Conservation (phyloP, 345 rosid genomes). For the Ceriops decandra region DNA sequence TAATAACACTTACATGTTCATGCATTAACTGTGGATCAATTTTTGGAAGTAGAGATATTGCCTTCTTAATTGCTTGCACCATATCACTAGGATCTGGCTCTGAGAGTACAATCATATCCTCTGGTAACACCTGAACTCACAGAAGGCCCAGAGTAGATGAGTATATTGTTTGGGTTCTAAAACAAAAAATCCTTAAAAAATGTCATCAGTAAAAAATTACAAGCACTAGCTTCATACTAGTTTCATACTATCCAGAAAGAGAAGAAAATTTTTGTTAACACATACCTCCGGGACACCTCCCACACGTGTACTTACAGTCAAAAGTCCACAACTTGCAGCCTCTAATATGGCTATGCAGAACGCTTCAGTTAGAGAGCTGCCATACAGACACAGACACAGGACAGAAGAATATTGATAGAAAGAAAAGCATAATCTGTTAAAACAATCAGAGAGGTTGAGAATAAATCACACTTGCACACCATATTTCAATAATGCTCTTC, state of each 20-base stretch:
- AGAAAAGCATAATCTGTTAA: not conserved
- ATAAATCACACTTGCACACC: too few species aligned
- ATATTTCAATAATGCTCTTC: too few species aligned
- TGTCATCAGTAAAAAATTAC: not conserved
- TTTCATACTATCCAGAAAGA: not conserved
- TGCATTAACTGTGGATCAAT: slow-evolving; percentile 89
- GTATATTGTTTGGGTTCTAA: not conserved
- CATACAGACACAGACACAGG: not conserved
- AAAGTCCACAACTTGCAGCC: slow-evolving; percentile 95
- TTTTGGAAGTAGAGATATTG: slow-evolving; percentile 75
- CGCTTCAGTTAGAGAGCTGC: slow-evolving; percentile 96
- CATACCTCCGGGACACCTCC: slow-evolving; percentile 98
- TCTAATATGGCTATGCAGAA: slow-evolving; percentile 98
- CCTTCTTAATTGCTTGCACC: slow-evolving; percentile 74
- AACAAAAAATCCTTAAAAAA: slow-evolving; percentile 2
- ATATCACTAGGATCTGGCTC: slow-evolving; percentile 92
- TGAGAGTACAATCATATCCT: slow-evolving; percentile 96
- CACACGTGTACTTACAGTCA: slow-evolving; percentile 92
- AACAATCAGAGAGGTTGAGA: too few species aligned
- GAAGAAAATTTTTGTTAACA: slow-evolving; percentile 7
- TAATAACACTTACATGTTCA: slow-evolving; percentile 65
- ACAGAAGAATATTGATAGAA: not conserved
- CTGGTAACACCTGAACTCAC: slow-evolving; percentile 70
- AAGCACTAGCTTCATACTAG: not conserved
- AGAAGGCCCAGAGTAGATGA: not conserved